Percentiles rank a stretch among this genome's conserved stretches.
Conservation (phyloP, 192 early-diverging fungal species). For the Dissophora globulifera region DNA sequence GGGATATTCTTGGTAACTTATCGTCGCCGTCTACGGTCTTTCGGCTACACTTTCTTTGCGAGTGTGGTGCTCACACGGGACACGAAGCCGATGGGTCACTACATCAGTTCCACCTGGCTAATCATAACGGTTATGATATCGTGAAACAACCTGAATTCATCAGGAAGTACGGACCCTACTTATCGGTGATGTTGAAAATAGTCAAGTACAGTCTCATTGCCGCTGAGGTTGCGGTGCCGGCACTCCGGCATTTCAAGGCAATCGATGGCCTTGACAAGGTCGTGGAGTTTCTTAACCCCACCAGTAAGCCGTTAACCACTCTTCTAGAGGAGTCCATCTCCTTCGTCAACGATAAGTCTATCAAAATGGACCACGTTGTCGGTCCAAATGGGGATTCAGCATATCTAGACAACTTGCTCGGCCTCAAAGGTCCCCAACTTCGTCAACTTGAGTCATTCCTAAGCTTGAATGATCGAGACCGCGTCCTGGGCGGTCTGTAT, state of each 20-base stretch:
- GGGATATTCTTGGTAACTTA: not conserved
- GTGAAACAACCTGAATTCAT: not conserved
- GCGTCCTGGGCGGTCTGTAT: not conserved
- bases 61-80: constrained; percentile 2
- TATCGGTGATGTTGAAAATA: not conserved
- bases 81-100: not conserved
- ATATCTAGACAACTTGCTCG: not conserved
- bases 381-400: not conserved
- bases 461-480: not conserved
- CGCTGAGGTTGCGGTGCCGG: not conserved
- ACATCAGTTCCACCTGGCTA: constrained; percentile 1
- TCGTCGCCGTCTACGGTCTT: not conserved
- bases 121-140: constrained; percentile 11
- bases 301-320: not conserved
- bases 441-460: not conserved
- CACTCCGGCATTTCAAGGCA: not conserved
- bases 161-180: not conserved
- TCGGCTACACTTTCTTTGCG: constrained; percentile 7
- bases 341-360: not conserved
- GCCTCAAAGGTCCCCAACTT: not conserved
- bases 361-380: too few species aligned
- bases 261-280: not conserved
- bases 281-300: not conserved
- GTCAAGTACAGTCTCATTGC: not conserved
- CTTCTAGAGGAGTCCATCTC: not conserved